Conservation (phyloP, 352 stramenopile genomes). For the Phytophthora citricola region DNA sequence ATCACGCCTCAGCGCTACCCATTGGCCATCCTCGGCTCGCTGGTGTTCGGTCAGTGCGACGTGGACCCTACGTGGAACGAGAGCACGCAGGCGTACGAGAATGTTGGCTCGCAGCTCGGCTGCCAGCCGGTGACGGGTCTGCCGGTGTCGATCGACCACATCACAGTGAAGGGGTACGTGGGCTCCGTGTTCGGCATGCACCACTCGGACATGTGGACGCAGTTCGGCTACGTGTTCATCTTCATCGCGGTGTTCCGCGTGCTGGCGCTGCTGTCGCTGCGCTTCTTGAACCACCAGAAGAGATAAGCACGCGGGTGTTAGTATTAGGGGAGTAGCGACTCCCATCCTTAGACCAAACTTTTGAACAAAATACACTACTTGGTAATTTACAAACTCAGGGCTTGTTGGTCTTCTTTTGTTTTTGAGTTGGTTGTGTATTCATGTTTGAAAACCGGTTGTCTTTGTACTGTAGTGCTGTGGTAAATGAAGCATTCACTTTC, state of each 20-base stretch:
- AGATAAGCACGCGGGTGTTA: slow-evolving; percentile 19
- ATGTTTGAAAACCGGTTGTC: no score
- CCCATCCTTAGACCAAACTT: slow-evolving; percentile 4
- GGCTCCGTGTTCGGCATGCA: slow-evolving; percentile 38
- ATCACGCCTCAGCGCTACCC: slow-evolving; percentile 43
- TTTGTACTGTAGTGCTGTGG: no score
- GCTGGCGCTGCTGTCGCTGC: slow-evolving; percentile 41
- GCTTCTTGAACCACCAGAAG: slow-evolving; percentile 52
- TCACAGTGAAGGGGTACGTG: slow-evolving; percentile 44
- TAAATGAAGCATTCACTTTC: no score
- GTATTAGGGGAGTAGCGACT: neutral
- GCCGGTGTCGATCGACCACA: slow-evolving; percentile 33
- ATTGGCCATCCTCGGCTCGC: slow-evolving; percentile 22
- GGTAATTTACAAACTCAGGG: slow-evolving; percentile 12
- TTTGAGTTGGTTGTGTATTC: no score
- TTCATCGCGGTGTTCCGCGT: slow-evolving; percentile 46
- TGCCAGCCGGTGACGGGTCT: slow-evolving; percentile 21
- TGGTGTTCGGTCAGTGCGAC: slow-evolving; percentile 31
- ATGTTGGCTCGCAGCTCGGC: slow-evolving; percentile 23
- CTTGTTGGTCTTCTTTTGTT: no score
- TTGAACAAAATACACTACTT: slow-evolving; percentile 18
- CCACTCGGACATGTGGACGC: slow-evolving; percentile 19
- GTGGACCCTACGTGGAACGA: slow-evolving; percentile 30
- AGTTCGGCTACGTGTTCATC: slow-evolving; percentile 37
- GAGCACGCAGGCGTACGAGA: slow-evolving; percentile 26